phyloP scores from a whole-genome alignment of 371 early-diverging fungal genomes.

The Smittium culicis region DNA sequence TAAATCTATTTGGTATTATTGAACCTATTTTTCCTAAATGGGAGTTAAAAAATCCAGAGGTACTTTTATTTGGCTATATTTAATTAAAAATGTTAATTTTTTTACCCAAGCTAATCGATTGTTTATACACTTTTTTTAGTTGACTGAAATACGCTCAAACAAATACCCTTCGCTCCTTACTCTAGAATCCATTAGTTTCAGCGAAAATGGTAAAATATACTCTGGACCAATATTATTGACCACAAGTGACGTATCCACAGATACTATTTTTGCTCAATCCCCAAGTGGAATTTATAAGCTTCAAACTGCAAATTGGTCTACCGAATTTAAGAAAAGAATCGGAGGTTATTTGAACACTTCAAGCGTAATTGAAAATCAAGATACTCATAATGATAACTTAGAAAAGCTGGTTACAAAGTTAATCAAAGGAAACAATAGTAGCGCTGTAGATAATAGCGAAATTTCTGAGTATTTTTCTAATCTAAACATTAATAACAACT shows the following conservation, averaged over 20 bases:
- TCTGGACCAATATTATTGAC: background rate
- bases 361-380: background rate
- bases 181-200: conserved; percentile 8
- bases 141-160: background rate
- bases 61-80: background rate
- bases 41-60: conserved; percentile 10
- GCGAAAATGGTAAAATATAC: background rate
- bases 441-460: background rate
- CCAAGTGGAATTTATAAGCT: conserved; percentile 1
- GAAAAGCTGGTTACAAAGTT: background rate
- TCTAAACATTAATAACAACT: background rate
- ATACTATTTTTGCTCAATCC: background rate
- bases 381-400: background rate
- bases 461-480: background rate
- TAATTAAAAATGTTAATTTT: background rate
- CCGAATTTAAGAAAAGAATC: background rate
- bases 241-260: background rate
- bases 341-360: background rate
- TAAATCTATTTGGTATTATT: conserved; percentile 29
- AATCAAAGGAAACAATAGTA: background rate
- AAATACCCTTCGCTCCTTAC: background rate
- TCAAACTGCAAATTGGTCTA: background rate
- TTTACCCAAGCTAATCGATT: background rate
- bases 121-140: background rate
- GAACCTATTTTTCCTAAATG: conserved; percentile 26